Evolutionary conservation across 768 basidiomycete species (phyloP), one percentile per base, ranked within the genome.

Genomic region (Collybiopsis confluens): DNA sequence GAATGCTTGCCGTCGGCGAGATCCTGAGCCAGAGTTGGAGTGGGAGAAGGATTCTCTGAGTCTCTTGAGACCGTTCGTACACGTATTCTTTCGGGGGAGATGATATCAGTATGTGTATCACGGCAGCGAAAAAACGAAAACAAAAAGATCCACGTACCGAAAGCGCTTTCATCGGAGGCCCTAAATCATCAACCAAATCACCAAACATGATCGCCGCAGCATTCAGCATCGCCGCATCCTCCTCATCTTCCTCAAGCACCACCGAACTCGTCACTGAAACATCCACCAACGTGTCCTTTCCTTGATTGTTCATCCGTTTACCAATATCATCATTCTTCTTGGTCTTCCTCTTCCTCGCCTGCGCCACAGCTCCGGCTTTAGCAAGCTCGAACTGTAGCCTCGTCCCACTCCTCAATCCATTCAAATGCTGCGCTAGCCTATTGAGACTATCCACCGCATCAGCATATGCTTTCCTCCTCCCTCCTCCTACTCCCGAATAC

Each of bases 351-450:
- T 51, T 59, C 56, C 57, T 61, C 59, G 55, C 59, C 47, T 54
- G 62, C 49, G 45, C 62, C 27, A 66, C 62, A 38, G 65, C 61
- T 16, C 75, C 73, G 1, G 88, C 88, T 59, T 79, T 80, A 13
- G 88, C 81, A 26, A 98, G 67, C 45, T 95, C 90, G 56, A 87
- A 84, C 64, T 98, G 94, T 33, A 98, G 68, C 30, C 81, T 78
- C 6, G 88, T 92, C 1, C 93, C 90, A 54, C 89, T 85, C 44
- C 96, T 72, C 55, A 98, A 72, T 23, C 96, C 94, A 53, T 88
- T 94, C 36, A 99, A 70, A 71, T 98, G 95, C 64, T 99, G 96
- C 1, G 92, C 97, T 4, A 99, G 80, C 16, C 93, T 75, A 55
- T 90, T 95, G 61, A 99, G 74, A 61, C 86, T 87, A 55, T 85